These are phyloP conservation scores for Penicillium crustosum DNA, from an alignment of 2,329 filamentous ascomycete genomes.

Conservation along the genomic window DNA sequence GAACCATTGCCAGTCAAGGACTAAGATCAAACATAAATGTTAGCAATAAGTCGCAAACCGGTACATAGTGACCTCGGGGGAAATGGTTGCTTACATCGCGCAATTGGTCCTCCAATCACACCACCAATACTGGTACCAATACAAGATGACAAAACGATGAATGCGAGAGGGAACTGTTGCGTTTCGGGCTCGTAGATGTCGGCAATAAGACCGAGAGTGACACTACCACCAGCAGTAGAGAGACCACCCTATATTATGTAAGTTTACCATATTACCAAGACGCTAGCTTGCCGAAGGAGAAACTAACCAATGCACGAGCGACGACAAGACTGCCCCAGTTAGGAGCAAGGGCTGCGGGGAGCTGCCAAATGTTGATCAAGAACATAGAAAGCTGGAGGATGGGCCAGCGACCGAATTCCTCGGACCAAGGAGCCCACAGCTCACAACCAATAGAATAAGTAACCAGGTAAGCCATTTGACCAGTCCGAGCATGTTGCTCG, in stretches of 20 bases:
- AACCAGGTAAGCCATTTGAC: constrained; percentile 72
- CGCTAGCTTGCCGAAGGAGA: not conserved
- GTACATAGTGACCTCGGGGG: not conserved
- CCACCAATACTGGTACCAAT: constrained; percentile 52
- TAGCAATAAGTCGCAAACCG: not conserved
- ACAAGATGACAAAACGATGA: constrained; percentile 54
- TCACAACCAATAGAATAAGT: constrained; percentile 79
- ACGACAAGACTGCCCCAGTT: constrained; percentile 67
- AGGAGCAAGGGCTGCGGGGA: constrained; percentile 66
- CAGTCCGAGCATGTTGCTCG: constrained; percentile 63
- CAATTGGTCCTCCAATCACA: constrained; percentile 51
- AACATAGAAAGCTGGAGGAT: constrained; percentile 69
- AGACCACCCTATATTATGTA: constrained; percentile 46
- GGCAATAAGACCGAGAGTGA: constrained; percentile 60
- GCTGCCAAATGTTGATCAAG: constrained; percentile 71
- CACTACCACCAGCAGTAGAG: constrained; percentile 59
- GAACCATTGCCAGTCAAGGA: constrained; percentile 54
- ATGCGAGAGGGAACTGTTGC: constrained; percentile 57
- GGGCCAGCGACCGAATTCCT: constrained; percentile 73
- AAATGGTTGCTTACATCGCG: constrained; percentile 25
- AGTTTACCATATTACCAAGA: not conserved
- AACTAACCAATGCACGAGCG: constrained; percentile 55
- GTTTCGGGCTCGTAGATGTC: constrained; percentile 56
- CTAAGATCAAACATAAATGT: constrained; percentile 1
- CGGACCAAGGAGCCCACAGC: constrained; percentile 79